These are phyloP conservation scores for Margaritispora aquatica DNA, from an alignment of 495 filamentous ascomycete genomes.

Conservation along the genomic window DNA sequence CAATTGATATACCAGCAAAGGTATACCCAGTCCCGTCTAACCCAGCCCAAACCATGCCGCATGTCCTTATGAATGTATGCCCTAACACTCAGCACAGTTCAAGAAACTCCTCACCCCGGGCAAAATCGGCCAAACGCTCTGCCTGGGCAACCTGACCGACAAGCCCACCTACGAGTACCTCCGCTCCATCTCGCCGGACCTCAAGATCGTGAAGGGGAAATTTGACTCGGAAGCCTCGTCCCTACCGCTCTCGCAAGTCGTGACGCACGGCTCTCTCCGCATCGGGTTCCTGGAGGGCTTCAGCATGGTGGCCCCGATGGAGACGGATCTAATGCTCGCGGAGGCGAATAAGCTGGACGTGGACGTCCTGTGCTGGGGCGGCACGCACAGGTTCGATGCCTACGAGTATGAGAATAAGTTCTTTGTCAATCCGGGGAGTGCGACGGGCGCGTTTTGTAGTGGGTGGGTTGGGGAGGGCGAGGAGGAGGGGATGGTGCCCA, in stretches of 20 bases:
- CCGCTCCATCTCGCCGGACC: conserved; percentile 81
- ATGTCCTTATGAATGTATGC: too few relatives aligned
- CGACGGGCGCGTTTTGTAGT: conserved; percentile 74
- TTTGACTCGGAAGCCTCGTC: conserved; percentile 91
- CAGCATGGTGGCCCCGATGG: conserved; percentile 83
- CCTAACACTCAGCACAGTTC: conserved; percentile 56
- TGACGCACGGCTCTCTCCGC: conserved; percentile 85
- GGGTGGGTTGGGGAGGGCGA: conserved; percentile 48
- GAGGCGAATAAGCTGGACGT: conserved; percentile 95
- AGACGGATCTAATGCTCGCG: conserved; percentile 86
- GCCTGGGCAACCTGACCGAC: conserved; percentile 94
- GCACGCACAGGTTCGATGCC: conserved; percentile 95
- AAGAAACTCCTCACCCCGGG: conserved; percentile 96
- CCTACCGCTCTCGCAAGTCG: conserved; percentile 85
- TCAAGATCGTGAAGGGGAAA: conserved; percentile 84
- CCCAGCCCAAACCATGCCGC: too few relatives aligned
- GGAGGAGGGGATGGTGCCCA: conserved; percentile 85
- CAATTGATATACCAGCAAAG: conserved; percentile 84
- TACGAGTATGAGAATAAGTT: conserved; percentile 99
- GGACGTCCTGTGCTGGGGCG: conserved; percentile 94
- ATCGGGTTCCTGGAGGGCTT: conserved; percentile 98
- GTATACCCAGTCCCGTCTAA: too few relatives aligned
- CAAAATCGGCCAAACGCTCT: conserved; percentile 96
- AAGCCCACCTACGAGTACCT: conserved; percentile 93
- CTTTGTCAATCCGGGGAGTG: conserved; percentile 97